Percentiles rank a stretch among this genome's conserved stretches.
Conservation (phyloP, 225 moss, liverwort and hornwort species). For the Antitrichia curtipendula region DNA sequence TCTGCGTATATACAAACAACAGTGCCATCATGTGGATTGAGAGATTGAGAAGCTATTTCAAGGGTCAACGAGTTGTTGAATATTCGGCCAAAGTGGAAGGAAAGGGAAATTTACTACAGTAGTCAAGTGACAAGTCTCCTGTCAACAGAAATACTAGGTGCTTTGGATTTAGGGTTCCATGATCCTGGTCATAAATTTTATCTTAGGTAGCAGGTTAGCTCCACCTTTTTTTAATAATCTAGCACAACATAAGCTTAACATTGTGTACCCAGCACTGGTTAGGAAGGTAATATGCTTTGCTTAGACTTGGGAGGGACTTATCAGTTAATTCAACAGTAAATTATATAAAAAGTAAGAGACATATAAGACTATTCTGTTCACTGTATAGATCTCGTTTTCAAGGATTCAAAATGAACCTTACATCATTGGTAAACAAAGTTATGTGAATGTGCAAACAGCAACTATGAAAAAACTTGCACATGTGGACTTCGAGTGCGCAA, state of each 20-base stretch:
- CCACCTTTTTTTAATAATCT: neutral
- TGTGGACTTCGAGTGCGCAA: neutral
- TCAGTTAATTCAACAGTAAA: neutral
- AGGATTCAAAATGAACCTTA: neutral
- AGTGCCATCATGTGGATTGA: neutral
- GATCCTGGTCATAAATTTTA: neutral
- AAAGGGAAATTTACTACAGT: too few relatives aligned
- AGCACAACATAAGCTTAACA: neutral
- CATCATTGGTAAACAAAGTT: too few relatives aligned
- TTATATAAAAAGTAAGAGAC: neutral
- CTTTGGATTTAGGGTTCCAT: neutral
- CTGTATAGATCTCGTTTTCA: neutral
- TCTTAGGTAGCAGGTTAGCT: neutral
- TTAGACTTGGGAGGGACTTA: neutral
- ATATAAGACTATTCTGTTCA: neutral
- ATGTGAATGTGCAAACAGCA: neutral
- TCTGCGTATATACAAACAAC: neutral
- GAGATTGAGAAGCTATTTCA: neutral
- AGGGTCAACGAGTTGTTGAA: neutral
- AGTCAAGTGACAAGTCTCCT: neutral
- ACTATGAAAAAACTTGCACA: too few relatives aligned
- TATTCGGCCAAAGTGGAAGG: neutral
- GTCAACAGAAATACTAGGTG: too few relatives aligned
- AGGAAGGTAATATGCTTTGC: neutral
- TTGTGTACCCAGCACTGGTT: neutral